Conservation (phyloP, 164 flowering plant species). For the Stephania cephalantha region DNA sequence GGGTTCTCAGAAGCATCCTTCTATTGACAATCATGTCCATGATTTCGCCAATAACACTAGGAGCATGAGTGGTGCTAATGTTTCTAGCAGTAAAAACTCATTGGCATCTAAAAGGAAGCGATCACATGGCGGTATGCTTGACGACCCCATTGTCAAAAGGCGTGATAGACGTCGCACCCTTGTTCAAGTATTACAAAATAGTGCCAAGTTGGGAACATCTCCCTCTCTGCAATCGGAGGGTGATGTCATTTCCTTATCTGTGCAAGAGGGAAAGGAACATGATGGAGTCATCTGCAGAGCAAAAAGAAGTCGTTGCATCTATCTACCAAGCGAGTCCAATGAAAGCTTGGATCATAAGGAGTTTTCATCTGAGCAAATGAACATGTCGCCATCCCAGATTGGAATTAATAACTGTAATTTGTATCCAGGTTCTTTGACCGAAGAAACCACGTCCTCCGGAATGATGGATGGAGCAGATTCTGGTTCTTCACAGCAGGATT, state of each 20-base stretch:
- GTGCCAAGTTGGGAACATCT: slow-evolving; percentile 26
- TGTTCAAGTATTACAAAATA: slow-evolving; percentile 40
- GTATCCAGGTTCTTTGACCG: slow-evolving; percentile 27
- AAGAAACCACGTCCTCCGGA: slow-evolving; percentile 38
- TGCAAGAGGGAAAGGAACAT: slow-evolving; percentile 36
- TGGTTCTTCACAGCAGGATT: slow-evolving; percentile 61
- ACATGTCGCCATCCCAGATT: slow-evolving; percentile 27
- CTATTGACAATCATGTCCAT: slow-evolving; percentile 21
- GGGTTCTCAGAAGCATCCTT: slow-evolving; percentile 21
- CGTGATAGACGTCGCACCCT: slow-evolving; percentile 44
- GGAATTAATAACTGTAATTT: slow-evolving; percentile 18
- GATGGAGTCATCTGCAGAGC: slow-evolving; percentile 28
- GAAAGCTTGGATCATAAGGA: slow-evolving; percentile 29
- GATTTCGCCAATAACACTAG: slow-evolving; percentile 21
- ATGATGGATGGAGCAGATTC: slow-evolving; percentile 53
- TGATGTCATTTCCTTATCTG: slow-evolving; percentile 26
- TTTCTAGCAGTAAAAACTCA: slow-evolving; percentile 25
- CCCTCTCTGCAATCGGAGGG: slow-evolving; percentile 28
- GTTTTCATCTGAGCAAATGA: slow-evolving; percentile 27
- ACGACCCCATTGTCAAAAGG: slow-evolving; percentile 32
- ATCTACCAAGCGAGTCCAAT: slow-evolving; percentile 37
- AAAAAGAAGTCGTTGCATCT: slow-evolving; percentile 50
- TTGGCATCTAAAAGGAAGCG: slow-evolving; percentile 29
- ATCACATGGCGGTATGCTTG: slow-evolving; percentile 26
- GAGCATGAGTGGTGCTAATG: slow-evolving; percentile 23